phyloP scores from a whole-genome alignment of 306 rosid species.

The Castanea sativa region DNA sequence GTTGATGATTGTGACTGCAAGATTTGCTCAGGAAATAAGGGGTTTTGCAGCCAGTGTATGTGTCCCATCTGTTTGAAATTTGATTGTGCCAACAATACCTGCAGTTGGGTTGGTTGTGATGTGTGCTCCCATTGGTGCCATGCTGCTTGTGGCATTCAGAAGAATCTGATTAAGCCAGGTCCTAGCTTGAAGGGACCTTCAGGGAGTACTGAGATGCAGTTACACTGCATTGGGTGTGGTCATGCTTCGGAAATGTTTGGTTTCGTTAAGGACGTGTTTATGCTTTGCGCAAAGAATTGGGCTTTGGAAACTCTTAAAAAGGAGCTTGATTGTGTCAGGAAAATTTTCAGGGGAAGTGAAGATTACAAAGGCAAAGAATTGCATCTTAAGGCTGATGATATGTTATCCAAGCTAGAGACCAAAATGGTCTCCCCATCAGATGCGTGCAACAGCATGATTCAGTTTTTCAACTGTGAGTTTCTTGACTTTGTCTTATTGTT shows the following conservation, averaged over 20 bases:
- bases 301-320: conserved; percentile 73
- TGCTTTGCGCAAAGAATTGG: conserved; percentile 93
- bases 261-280: conserved; percentile 89
- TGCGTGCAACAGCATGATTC: conserved; percentile 77
- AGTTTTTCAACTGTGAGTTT: conserved; percentile 83
- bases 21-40: conserved; percentile 76
- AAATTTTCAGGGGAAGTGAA: conserved; percentile 80
- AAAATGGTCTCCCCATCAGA: conserved; percentile 73
- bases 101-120: conserved; percentile 99
- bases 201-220: conserved; percentile 88
- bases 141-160: conserved; percentile 88
- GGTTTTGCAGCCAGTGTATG: conserved; percentile 95
- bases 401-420: conserved; percentile 62
- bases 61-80: conserved; percentile 95
- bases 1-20: conserved; percentile 98
- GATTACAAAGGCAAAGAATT: conserved; percentile 89
- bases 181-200: conserved; percentile 92
- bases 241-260: conserved; percentile 98
- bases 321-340: conserved; percentile 89
- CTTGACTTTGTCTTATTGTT: background rate
- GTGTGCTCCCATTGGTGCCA: conserved; percentile 99
- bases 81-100: conserved; percentile 88
- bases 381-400: conserved; percentile 64
- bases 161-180: conserved; percentile 79
- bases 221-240: conserved; percentile 86